Evolutionary conservation across 1,139 yeast genomes (phyloP), one percentile per base, ranked within the genome.

Genomic region (Hansenula lynferdii): DNA sequence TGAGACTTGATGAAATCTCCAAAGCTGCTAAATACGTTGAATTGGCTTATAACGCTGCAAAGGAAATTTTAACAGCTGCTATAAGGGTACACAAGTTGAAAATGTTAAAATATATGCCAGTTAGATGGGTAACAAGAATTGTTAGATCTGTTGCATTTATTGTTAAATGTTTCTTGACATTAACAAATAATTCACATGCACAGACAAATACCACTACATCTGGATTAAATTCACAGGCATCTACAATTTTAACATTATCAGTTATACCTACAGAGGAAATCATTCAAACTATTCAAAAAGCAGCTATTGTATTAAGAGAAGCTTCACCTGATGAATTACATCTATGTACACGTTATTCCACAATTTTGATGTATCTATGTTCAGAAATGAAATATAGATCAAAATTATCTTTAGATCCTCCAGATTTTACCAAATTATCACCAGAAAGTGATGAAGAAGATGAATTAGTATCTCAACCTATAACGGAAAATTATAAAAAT

Each of bases 321-420:
- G 84, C 96, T 32, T 77, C 95, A 0, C 96, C 96, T 0, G 97
- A 89, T 61, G 95, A 85, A 48, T 66, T 89, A 34, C 97, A 89
- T 62, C 65, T 89, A 37, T 81, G 95, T 56, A 77, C 85, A 0
- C 65, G 95, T 43, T 85, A 87, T 57, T 85, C 95, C 11, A 82
- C 85, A 12, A 85, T 87, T 38, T 63, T 89, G 53, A 74, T 84
- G 77, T 85, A 80, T 53, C 66, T 87, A 38, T 85, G 87, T 48
- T 77, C 85, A 2, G 92, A 86, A 58, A 77, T 86, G 77, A 80
- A 77, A 51, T 47, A 51, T 35, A 51, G 61, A 17, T 50, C 54
- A 4, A 56, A 51, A 54, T 7, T 49, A 18, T 37, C 50, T 5
- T 42, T 45, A 11, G 47, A 42, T 20, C 54, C 51, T 19, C 57